Conservation (phyloP, 495 filamentous ascomycete genomes). For the Durotheca rogersii region DNA sequence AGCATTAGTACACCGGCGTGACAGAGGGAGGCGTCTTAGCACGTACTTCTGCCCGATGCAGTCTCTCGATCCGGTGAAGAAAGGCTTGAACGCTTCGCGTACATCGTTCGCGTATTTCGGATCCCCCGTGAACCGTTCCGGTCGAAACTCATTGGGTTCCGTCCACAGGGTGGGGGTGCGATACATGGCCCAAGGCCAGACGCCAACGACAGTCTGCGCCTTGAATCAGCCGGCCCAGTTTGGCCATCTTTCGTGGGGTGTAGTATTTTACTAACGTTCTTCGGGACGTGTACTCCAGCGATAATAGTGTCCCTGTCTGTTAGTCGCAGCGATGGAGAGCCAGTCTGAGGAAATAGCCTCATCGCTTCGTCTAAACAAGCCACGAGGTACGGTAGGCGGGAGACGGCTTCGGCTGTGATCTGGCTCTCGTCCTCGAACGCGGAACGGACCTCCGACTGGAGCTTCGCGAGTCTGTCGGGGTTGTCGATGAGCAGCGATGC, state of each 20-base stretch:
- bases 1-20: no score
- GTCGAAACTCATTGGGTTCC: constrained; percentile 2
- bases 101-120: constrained; percentile 7
- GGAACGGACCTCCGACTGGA: constrained; percentile 48
- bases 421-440: constrained; percentile 45
- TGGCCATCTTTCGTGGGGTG: not conserved
- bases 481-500: constrained; percentile 45
- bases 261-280: constrained; percentile 31
- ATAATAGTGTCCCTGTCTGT: constrained; percentile 46
- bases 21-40: no score
- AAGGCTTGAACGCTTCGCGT: constrained; percentile 17
- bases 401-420: constrained; percentile 41
- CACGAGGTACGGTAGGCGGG: constrained; percentile 47
- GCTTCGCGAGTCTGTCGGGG: constrained; percentile 35
- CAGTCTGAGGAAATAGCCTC: constrained; percentile 53
- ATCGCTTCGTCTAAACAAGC: constrained; percentile 57
- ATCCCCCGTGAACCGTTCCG: constrained; percentile 5
- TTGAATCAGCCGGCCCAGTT: not conserved
- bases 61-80: constrained; percentile 20
- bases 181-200: constrained; percentile 17
- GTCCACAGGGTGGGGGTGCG: constrained; percentile 14
- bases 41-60: constrained; percentile 21
- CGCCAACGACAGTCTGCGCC: constrained; percentile 12
- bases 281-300: constrained; percentile 44
- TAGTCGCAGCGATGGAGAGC: constrained; percentile 42